Base-by-base conservation (phyloP, 23 red algal genomes). In the Gracilaria vermiculophylla region DNA sequence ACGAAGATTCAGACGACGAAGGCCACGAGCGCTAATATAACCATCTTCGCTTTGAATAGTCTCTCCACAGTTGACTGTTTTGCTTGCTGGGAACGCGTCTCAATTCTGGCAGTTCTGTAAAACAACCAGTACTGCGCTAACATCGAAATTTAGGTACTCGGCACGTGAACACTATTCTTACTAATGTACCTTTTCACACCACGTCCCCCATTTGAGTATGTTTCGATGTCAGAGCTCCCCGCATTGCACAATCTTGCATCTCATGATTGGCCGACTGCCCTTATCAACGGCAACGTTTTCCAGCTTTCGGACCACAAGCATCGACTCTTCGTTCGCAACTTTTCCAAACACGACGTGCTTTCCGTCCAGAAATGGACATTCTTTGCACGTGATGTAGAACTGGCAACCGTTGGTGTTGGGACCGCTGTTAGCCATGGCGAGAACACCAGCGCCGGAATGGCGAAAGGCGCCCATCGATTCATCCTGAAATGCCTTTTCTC, bases 391-490 rank as follows among this genome's bases (percentile, higher is more conserved):
- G 53, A 94, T 94, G 34, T 86, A 94, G 71, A 94, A 94, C 81
- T 94, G 91, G 48, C 45, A 66, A 36, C 91, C 95, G 78, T 98
- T 98, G 42, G 95, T 98, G 76, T 94, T 74, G 42, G 86, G 80
- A 37, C 95, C 95, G 14, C 75, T 87, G 78, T 98, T 98, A 20
- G 92, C 96, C 96, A 98, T 98, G 53, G 92, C 91, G 29, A 98
- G 81, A 36, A 98, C 35, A 0, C 96, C 96, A 47, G 88, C 76
- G 16, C 81, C 92, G 23, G 77, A 92, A 77, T 98, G 96, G n/a
- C 78, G 87, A 43, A 97, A 64, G n/a, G 90, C 88, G 28, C 78
- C 78, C 17, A 94, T 75, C 4, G 54, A 75, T 88, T 96, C 94
- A 58, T 96, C 94, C 9, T 64, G 57, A 80, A 96, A 90, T 8